These are phyloP conservation scores for Xylaria sp. DNA, from an alignment of 2,329 filamentous ascomycete species.

Conservation along the genomic window DNA sequence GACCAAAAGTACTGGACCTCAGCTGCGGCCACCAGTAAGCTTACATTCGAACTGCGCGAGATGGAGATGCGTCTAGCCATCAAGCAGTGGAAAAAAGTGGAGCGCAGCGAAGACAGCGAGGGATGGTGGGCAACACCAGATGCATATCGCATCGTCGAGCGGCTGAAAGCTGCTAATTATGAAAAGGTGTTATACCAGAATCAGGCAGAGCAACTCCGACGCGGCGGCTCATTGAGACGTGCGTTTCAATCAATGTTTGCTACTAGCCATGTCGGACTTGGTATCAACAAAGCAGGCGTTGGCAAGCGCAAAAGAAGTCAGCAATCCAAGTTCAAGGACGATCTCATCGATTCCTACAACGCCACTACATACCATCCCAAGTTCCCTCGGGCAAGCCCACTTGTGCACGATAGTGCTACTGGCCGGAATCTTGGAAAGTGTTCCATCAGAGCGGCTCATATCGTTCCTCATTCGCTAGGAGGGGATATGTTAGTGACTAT, in stretches of 20 bases:
- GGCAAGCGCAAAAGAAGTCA: background rate
- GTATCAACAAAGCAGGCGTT: background rate
- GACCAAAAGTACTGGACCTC: background rate
- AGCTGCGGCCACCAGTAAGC: background rate
- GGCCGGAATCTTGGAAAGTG: background rate
- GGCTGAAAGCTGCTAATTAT: background rate
- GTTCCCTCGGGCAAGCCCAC: background rate
- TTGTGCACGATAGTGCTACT: background rate
- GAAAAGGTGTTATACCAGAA: background rate
- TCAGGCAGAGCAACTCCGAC: background rate
- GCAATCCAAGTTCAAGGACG: conserved; percentile 2
- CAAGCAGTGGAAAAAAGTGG: background rate
- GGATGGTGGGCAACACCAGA: conserved; percentile 6
- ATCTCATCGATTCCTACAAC: background rate
- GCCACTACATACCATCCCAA: background rate
- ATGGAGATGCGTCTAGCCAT: background rate
- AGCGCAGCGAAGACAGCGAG: background rate
- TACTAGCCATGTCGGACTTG: conserved; percentile 3
- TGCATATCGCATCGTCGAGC: background rate
- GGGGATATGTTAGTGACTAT: background rate
- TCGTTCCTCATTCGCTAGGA: background rate
- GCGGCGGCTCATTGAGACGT: background rate
- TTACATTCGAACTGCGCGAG: background rate
- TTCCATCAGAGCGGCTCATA: background rate
- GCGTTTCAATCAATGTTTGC: background rate